Conservation (phyloP, 352 stramenopile species). For the Globisporangium cystogenes region DNA sequence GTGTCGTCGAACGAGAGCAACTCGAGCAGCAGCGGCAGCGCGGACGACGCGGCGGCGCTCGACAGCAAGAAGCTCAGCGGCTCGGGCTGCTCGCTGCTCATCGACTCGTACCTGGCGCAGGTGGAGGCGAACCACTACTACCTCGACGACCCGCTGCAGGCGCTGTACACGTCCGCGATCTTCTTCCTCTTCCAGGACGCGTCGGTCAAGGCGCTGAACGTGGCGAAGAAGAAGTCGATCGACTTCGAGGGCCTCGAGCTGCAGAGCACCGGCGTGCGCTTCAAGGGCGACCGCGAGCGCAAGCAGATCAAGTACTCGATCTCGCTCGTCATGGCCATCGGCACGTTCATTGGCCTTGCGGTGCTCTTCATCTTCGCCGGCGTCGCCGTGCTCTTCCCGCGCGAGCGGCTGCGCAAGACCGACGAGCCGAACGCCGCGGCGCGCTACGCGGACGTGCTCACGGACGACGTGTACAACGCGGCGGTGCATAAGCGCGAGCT, state of each 20-base stretch:
- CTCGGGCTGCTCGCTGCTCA: conserved; percentile 27
- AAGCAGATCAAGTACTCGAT: conserved; percentile 50
- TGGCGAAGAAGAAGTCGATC: neutral
- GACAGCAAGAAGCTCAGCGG: conserved; percentile 15
- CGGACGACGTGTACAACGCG: conserved; percentile 25
- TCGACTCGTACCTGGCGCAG: conserved; percentile 47
- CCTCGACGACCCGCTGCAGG: conserved; percentile 29
- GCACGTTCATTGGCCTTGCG: conserved; percentile 33
- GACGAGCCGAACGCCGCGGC: conserved; percentile 24
- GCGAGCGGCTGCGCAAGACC: conserved; percentile 24
- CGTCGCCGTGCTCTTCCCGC: conserved; percentile 22
- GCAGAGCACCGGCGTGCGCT: conserved; percentile 9
- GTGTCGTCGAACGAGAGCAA: neutral
- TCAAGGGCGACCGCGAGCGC: conserved; percentile 29
- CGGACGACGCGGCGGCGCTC: neutral
- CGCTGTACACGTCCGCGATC: conserved; percentile 40
- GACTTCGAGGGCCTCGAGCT: neutral
- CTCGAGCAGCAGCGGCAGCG: neutral
- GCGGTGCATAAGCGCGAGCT: conserved; percentile 31
- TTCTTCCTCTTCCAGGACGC: conserved; percentile 49
- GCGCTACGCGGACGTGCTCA: conserved; percentile 25
- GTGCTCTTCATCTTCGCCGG: conserved; percentile 23
- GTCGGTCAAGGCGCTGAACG: conserved; percentile 22
- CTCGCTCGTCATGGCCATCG: conserved; percentile 26
- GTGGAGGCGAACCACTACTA: conserved; percentile 38